phyloP scores from a whole-genome alignment of 768 basidiomycete species.

The Fomitopsis pulvina region DNA sequence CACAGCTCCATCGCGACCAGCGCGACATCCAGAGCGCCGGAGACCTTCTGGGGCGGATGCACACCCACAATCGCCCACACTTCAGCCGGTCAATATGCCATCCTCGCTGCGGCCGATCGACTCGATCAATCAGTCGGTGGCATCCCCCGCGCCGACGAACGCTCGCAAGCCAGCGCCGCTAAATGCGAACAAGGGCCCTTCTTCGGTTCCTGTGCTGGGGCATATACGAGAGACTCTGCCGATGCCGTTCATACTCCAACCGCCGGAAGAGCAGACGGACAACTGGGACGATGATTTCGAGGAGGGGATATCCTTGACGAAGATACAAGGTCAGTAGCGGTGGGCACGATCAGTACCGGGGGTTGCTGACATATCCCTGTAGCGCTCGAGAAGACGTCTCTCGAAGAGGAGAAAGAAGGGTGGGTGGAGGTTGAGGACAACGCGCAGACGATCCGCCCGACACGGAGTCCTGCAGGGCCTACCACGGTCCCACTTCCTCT shows the following conservation, averaged over 20 bases:
- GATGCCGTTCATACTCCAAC: constrained; percentile 56
- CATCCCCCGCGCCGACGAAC: constrained; percentile 7
- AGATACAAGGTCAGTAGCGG: constrained; percentile 52
- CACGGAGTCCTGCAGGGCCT: constrained; percentile 51
- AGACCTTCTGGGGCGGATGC: constrained; percentile 27
- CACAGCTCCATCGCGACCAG: constrained; percentile 65
- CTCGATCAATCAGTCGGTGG: constrained; percentile 6
- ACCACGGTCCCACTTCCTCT: constrained; percentile 39
- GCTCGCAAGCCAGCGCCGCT: constrained; percentile 11
- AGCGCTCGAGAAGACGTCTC: constrained; percentile 58
- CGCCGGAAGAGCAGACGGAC: constrained; percentile 83
- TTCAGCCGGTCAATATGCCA: constrained; percentile 27
- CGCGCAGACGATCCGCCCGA: constrained; percentile 74
- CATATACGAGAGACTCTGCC: constrained; percentile 36
- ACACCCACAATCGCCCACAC: constrained; percentile 35
- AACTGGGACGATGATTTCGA: constrained; percentile 99
- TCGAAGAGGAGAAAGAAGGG: constrained; percentile 55
- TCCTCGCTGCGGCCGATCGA: constrained; percentile 12
- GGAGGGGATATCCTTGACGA: constrained; percentile 83
- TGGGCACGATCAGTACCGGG: background rate
- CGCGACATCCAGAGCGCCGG: constrained; percentile 50
- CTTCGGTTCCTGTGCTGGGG: constrained; percentile 15
- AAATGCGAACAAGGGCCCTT: constrained; percentile 13
- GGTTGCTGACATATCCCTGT: background rate
- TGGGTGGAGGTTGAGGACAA: constrained; percentile 59